Evolutionary conservation across 1,284 basidiomycete genomes (phyloP).

Genomic region (Taiwanofungus camphoratus): DNA sequence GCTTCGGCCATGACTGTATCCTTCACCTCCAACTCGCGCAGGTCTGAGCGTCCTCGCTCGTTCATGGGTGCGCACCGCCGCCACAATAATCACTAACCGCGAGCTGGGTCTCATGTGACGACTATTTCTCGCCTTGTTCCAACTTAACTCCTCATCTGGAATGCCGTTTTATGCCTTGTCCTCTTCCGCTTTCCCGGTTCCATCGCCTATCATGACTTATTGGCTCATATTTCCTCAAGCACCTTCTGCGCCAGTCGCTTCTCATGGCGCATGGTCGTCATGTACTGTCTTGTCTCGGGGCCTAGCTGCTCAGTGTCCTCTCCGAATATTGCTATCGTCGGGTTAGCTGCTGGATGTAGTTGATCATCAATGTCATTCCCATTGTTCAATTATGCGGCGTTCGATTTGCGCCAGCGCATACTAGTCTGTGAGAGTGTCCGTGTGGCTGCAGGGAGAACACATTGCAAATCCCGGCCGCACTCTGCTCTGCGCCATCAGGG

Average conservation of each 20-base stretch:
- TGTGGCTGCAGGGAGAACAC: no score
- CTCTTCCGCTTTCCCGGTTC: background rate
- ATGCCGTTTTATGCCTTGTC: background rate
- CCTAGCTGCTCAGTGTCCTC: background rate
- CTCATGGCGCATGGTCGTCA: slow-evolving; percentile 1
- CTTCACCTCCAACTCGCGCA: slow-evolving; percentile 14
- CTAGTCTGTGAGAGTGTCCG: no score
- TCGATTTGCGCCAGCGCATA: no score
- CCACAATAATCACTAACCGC: slow-evolving; percentile 7
- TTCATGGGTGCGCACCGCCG: slow-evolving; percentile 7
- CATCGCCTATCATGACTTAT: background rate
- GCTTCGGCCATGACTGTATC: slow-evolving; percentile 18
- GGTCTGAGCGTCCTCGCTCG: slow-evolving; percentile 4
- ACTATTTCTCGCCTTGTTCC: background rate
- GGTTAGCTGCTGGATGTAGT: no score
- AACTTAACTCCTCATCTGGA: background rate
- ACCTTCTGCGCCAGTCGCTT: slow-evolving; percentile 1
- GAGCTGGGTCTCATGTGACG: background rate
- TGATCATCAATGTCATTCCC: no score
- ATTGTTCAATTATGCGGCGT: no score
- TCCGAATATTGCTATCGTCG: no score
- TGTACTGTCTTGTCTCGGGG: background rate
- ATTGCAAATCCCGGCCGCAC: background rate
- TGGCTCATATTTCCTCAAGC: background rate
- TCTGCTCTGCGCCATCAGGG: background rate